Base-by-base conservation (phyloP, 1,284 basidiomycete genomes). In the Meira miltonrushii region DNA sequence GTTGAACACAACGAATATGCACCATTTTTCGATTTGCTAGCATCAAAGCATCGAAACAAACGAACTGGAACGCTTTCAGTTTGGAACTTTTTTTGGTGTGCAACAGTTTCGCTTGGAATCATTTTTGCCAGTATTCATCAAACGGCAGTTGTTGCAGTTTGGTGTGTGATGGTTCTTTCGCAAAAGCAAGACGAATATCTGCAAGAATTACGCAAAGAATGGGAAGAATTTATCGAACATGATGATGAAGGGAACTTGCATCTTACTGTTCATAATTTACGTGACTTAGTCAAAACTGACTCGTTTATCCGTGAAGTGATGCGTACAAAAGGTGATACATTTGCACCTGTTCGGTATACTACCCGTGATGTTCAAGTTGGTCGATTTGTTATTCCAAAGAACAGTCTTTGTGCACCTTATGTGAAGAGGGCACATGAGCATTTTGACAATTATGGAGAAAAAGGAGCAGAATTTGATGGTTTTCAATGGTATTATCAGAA, bases 41-140 rank as follows among this genome's bases (percentile, higher is more conserved):
- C 58, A 39, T 25, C 55, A 10, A 58, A 56, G 19, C 55, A 59
- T 44, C 57, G 58, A 39, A 55, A 59, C 40, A 48, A 40, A 15
- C 37, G n/a, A 21, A 59, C 58, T 10, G 58, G 51, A 21, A 13
- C 28, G 11, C 28, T 59, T 25, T 19, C 21, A 7, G 28, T 59
- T 56, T 39, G 57, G 40, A 59, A 59, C 54, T 59, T 59, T 54
- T 15, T 59, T 25, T 59, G 58, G 58, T 57, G 43, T 38, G 57
- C 54, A 37, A 48, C 57, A 25, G 44, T 59, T 21, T 55, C 40
- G 17, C 39, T 59, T 15, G 58, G 58, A 17, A 50, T 59, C 33
- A 59, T 59, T 39, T 59, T 59, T 49, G 58, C 58, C 15, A 49
- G 43, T 28, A 50, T 59, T 13, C 58, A 59, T 55, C 58, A 59